Conservation (phyloP, 495 filamentous ascomycete species). For the Penicillium chermesinum region DNA sequence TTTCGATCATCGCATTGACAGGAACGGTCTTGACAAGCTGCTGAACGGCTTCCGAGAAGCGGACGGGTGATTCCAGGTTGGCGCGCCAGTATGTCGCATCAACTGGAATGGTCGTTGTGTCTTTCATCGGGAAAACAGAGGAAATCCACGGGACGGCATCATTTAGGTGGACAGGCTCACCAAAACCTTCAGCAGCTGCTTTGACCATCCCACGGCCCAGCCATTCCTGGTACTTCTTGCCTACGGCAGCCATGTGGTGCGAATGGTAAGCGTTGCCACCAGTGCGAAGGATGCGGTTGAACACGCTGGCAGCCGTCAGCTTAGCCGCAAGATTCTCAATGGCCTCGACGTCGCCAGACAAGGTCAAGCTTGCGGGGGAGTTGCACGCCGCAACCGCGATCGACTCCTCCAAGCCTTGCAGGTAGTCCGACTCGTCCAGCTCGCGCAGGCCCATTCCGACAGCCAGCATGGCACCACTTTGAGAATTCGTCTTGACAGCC, state of each 20-base stretch:
- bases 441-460: too few relatives aligned
- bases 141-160: background rate
- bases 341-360: conserved; percentile 40
- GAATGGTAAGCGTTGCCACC: conserved; percentile 46
- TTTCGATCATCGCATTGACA: conserved; percentile 41
- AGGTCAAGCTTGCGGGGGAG: conserved; percentile 34
- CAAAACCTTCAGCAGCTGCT: background rate
- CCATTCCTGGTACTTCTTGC: background rate
- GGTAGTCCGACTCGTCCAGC: too few relatives aligned
- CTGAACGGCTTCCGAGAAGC: conserved; percentile 25
- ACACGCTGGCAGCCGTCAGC: conserved; percentile 10
- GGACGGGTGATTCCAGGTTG: conserved; percentile 17
- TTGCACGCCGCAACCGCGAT: conserved; percentile 49
- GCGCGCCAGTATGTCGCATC: conserved; percentile 37
- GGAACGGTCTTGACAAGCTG: background rate
- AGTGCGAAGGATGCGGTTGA: conserved; percentile 28
- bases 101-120: too few relatives aligned
- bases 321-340: conserved; percentile 30
- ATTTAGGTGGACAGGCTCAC: background rate
- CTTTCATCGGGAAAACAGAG: conserved; percentile 1
- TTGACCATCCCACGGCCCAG: too few relatives aligned
- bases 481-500: too few relatives aligned
- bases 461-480: too few relatives aligned
- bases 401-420: too few relatives aligned
- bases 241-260: background rate